These are phyloP conservation scores for Haplographium delicatum DNA, from an alignment of 495 filamentous ascomycete genomes.

Conservation along the genomic window DNA sequence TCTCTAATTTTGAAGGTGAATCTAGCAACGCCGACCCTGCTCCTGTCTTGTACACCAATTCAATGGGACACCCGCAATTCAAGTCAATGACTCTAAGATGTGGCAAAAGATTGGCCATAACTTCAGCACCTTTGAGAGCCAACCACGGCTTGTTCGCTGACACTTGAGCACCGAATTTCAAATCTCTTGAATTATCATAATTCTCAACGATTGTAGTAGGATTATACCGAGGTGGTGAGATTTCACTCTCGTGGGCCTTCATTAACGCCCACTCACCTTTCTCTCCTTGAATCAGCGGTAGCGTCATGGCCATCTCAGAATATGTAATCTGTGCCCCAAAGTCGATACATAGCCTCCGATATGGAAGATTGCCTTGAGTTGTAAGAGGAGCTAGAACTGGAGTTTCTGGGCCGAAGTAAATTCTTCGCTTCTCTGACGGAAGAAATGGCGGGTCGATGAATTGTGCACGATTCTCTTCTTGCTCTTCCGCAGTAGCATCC, in stretches of 20 bases:
- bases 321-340: conserved; percentile 91
- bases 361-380: conserved; percentile 96
- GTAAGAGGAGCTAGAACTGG: conserved; percentile 81
- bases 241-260: conserved; percentile 81
- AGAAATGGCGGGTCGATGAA: conserved; percentile 80
- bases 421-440: conserved; percentile 83
- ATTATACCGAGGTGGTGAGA: conserved; percentile 53
- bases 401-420: conserved; percentile 92
- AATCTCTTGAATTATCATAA: conserved; percentile 77
- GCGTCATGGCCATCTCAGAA: conserved; percentile 95
- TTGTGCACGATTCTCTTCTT: conserved; percentile 66
- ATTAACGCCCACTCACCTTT: conserved; percentile 93
- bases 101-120: conserved; percentile 68
- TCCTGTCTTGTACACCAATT: conserved; percentile 79
- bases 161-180: conserved; percentile 88
- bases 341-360: conserved; percentile 84
- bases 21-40: conserved; percentile 95
- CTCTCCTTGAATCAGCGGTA: conserved; percentile 84
- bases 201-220: conserved; percentile 49
- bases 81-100: conserved; percentile 83
- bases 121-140: conserved; percentile 80
- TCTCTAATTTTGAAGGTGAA: conserved; percentile 72
- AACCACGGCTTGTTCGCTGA: conserved; percentile 84
- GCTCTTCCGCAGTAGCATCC: conserved; percentile 34
- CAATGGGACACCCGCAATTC: conserved; percentile 96